Base-by-base conservation (phyloP, 2,329 filamentous ascomycete genomes). In the Paraphaeosphaeria sporulosa region DNA sequence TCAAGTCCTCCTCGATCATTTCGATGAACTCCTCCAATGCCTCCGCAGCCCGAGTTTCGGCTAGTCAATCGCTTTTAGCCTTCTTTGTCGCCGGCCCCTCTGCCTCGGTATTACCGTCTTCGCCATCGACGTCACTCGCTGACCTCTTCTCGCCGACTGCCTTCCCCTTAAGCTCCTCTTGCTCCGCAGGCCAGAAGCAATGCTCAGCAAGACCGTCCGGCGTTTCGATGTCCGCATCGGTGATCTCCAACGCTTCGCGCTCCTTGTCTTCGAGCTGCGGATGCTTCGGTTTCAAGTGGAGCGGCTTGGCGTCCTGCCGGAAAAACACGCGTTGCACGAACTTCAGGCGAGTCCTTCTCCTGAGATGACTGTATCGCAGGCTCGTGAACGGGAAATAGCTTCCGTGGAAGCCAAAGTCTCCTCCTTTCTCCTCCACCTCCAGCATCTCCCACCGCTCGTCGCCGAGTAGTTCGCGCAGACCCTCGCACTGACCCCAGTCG, bases 271-370 rank as follows among this genome's bases (percentile, higher is more conserved):
- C 53, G 23, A 74, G 40, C 3, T 44, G 49, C 0, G 61, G 38
- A 23, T 60, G 38, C 1, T 36, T 27, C 2, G 53, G 13, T 0
- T 27, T 8, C 2, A 76, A 58, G 2, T 60, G 5, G 1, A 77
- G 55, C 10, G 67, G 66, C 27, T 59, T 52, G 0, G 58, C 25
- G 52, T 76, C 69, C 30, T 68, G 60, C 23, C 75, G 64, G 61
- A 76, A 77, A 58, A 77, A 76, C 3, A 77, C 71, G 10, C 70
- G 64, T 51, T 76, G 73, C 2, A 74, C 71, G 55, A 76, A 77
- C 34, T 70, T 72, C 57, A 64, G 60, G 0, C 69, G 61, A 3
- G 60, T 63, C 15, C 65, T 65, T 47, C 65, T 71, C 12, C 66
- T 63, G 0, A 63, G 25, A n/a, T 70, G 62, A 10, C 54, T 62